Evolutionary conservation across 495 filamentous ascomycete genomes (phyloP), one percentile per base, ranked within the genome.

Genomic region (Lasiosphaeria hispida): DNA sequence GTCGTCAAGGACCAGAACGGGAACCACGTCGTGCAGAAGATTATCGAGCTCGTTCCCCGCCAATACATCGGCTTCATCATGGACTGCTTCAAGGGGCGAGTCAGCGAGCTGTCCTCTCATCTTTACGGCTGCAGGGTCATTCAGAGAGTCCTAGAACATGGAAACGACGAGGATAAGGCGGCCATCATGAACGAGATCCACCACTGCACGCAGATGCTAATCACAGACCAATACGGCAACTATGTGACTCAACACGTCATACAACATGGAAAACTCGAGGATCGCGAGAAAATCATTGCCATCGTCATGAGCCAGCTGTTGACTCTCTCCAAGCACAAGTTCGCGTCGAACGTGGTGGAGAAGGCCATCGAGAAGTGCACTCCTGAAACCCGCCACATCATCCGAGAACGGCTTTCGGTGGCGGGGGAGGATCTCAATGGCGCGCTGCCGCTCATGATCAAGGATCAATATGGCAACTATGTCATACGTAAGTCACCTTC

Each of bases 161-260:
- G 92, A 53, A 83, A 87, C 23, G 84, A 88, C 38, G 75, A 70
- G 8, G 88, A 93, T 56, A 86, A 87, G 64, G 74, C 80, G 48
- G 80, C 76, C 4, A 84, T 98, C 7, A 82, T 97, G 49, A 73
- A 78, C 9, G 95, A 98, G 72, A 77, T 98, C 3, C 89, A 95
- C 63, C 73, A 73, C 7, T 90, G 86, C 65, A 86, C 88, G 0
- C 58, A 81, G 23, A 78, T 77, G 47, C 82, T 98, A 36, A 89
- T 97, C 51, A 82, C 86, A 3, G 91, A 98, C 64, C 89, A 93
- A 65, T 98, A 89, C 61, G 94, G 94, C 34, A 98, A 98, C 74
- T 98, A 98, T 69, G 94, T 98, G 35, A 90, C 89, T 11, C 95
- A 97, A 67, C 91, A 98, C 72, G 83, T 97, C 48, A 93, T 98